Base-by-base conservation (phyloP, 1,139 yeast genomes). In the Arxiozyma slooffiae region DNA sequence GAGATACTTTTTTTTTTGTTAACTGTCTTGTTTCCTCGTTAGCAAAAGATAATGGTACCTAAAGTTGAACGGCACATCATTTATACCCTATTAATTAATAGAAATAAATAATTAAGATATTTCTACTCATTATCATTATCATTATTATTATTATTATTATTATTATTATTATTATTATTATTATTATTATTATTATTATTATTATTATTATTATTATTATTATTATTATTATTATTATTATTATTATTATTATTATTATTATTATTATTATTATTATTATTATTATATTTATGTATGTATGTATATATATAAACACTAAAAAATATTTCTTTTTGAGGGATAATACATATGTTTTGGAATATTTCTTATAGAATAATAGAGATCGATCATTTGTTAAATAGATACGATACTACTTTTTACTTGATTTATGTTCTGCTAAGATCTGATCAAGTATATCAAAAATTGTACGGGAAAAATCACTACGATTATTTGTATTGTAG, bases 401-500 rank as follows among this genome's bases (percentile, higher is more conserved):
- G 4, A 30, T 11, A 14, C 36, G 6, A 14, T 30, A 30, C 36
- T 30, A 30, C 6, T 30, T 7, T 30, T 30, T 30, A 4, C 36
- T 30, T 11, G 14, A 30, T 23, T 37, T 37, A 24, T 37, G 38
- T 18, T 26, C 20, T 18, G 23, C 41, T 14, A 20, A 34, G 21
- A 53, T 39, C 38, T 46, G 17, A 48, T 62, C 66, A 9, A 62
- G 41, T 17, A 62, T 34, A 23, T 59, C 60, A 50, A 60, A 62
- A 20, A 64, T 51, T 18, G 58, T 54, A 44, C 45, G 52, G n/a
- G 52, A 54, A 14, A 47, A 46, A 11, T 39, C 48, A 2, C 40
- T 48, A 23, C 37, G 51, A 16, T 57, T 60, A 26, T 52, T 50
- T 20, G 51, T 47, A 30, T 48, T 54, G 20, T 44, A 55, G 22